Conservation (phyloP, 192 early-diverging fungal genomes). For the Rhizoclosmatium globosum region DNA sequence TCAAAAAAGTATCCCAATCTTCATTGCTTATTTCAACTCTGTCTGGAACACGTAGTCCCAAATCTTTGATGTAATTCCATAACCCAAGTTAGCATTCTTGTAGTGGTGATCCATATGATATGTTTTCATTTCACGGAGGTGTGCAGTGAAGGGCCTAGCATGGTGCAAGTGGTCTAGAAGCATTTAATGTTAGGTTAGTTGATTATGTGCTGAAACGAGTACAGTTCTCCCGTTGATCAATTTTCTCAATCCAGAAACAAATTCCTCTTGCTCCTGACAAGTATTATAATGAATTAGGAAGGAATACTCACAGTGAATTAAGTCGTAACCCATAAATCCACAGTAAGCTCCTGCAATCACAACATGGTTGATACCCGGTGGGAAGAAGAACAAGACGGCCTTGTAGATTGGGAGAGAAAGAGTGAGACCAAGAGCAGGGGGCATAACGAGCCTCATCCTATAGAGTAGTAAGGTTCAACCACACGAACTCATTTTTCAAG, state of each 20-base stretch:
- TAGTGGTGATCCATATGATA: constrained; percentile 98
- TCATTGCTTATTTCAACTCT: constrained; percentile 47
- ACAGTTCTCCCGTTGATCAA: too few relatives aligned
- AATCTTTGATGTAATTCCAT: constrained; percentile 89
- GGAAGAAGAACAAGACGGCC: constrained; percentile 64
- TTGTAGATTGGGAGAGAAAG: constrained; percentile 72
- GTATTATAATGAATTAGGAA: too few relatives aligned
- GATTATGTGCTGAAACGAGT: background rate
- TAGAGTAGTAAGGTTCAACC: constrained; percentile 24
- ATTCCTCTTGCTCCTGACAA: too few relatives aligned
- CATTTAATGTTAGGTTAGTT: background rate
- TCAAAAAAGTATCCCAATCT: background rate
- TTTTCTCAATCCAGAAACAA: too few relatives aligned
- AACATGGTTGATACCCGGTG: constrained; percentile 69
- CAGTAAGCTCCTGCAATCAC: constrained; percentile 76
- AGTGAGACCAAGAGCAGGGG: constrained; percentile 79
- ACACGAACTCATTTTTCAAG: background rate
- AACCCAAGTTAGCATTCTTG: constrained; percentile 64
- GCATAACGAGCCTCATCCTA: constrained; percentile 95
- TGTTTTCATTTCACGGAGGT: constrained; percentile 88
- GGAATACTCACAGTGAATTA: constrained; percentile 74
- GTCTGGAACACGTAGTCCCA: constrained; percentile 90
- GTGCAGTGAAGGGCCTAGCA: constrained; percentile 72
- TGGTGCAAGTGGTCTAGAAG: constrained; percentile 89
- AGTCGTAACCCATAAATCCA: constrained; percentile 93